A percentile compares a stretch with the other conserved stretches of the same genome.
phyloP scores from a whole-genome alignment of 1,284 basidiomycete genomes.

The Schizophyllum commune region DNA sequence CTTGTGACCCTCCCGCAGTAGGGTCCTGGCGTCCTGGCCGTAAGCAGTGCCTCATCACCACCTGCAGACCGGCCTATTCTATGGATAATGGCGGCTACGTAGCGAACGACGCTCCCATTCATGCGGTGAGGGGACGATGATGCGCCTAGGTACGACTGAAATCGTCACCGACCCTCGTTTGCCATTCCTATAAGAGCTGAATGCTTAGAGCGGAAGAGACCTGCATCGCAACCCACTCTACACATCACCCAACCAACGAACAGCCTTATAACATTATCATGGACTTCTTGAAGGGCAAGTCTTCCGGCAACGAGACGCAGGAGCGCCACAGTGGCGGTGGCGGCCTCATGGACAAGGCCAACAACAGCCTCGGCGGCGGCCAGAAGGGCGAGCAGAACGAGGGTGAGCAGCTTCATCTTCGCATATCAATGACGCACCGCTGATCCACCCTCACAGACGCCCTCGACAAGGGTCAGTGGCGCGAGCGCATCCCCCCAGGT shows the following conservation, averaged over 20 bases:
- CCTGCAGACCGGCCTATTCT: no score
- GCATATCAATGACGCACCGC: background rate
- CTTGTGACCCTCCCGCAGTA: no score
- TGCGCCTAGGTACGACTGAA: no score
- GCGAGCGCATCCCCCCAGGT: background rate
- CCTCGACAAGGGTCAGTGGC: background rate
- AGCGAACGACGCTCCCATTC: no score
- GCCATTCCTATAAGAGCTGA: no score
- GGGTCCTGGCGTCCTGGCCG: no score
- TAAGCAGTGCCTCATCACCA: no score
- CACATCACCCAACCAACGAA: background rate
- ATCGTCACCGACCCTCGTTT: no score
- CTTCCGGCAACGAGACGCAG: background rate
- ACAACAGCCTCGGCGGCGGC: constrained; percentile 14
- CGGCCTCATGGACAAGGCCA: constrained; percentile 12
- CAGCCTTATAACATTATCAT: background rate
- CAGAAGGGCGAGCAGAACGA: constrained; percentile 14
- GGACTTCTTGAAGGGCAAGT: background rate
- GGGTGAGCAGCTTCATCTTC: constrained; percentile 6
- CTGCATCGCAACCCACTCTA: no score
- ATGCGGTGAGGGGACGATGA: no score
- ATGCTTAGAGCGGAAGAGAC: no score
- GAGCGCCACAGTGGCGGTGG: background rate
- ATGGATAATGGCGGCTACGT: no score
- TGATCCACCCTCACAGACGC: background rate